Percentiles rank a stretch among this genome's conserved stretches.
phyloP scores from a whole-genome alignment of 1,284 basidiomycete species.

The Heterobasidion occidentale region DNA sequence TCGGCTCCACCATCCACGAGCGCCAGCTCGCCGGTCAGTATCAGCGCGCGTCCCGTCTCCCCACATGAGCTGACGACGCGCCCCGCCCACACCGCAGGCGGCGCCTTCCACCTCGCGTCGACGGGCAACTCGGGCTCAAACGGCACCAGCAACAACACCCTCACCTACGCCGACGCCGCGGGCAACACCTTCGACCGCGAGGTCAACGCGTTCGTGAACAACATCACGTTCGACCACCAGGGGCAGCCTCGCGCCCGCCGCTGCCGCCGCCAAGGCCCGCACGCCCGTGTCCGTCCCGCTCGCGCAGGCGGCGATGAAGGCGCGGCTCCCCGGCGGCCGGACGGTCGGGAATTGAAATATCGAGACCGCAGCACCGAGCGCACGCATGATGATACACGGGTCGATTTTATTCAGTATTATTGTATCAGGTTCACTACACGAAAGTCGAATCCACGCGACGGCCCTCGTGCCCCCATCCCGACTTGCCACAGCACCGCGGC shows the following conservation, averaged over 20 bases:
- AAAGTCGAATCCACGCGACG: too few species aligned
- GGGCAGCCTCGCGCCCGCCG: constrained; percentile 41
- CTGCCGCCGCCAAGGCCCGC: constrained; percentile 5
- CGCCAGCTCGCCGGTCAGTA: constrained; percentile 48
- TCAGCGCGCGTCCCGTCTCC: not conserved
- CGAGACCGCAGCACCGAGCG: not conserved
- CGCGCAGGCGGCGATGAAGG: constrained; percentile 19
- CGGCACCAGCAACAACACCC: constrained; percentile 62
- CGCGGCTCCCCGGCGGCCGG: constrained; percentile 36
- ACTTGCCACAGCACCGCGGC: not conserved
- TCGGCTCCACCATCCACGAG: constrained; percentile 48
- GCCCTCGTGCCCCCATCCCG: not conserved
- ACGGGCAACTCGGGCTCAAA: constrained; percentile 48
- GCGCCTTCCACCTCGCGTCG: constrained; percentile 40
- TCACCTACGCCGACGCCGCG: constrained; percentile 47
- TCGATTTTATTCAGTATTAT: not conserved
- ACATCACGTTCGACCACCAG: constrained; percentile 52
- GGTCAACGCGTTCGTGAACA: constrained; percentile 53
- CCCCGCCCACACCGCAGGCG: constrained; percentile 27
- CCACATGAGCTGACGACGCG: not conserved
- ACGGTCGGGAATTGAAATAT: not conserved
- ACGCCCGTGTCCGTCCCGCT: constrained; percentile 2
- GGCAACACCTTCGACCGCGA: constrained; percentile 58
- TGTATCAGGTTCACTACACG: not conserved
- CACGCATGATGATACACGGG: not conserved